These are phyloP conservation scores for Crithidia bombi DNA, from an alignment of 208 protist species.

Conservation along the genomic window DNA sequence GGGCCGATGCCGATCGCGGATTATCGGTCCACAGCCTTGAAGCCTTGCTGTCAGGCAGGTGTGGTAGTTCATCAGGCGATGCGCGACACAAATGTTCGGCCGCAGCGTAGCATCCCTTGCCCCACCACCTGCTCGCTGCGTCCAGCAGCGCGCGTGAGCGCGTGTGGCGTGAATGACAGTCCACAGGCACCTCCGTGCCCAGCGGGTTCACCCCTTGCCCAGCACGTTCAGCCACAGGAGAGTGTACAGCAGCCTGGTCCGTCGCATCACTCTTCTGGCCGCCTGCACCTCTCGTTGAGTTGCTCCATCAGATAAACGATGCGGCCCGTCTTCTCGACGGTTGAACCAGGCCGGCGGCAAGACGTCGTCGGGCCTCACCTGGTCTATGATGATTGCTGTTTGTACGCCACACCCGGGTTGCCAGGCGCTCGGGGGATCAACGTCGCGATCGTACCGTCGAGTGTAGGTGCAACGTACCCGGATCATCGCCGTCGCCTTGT, in stretches of 20 bases:
- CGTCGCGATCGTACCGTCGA: conserved; percentile 88
- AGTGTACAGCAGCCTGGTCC: conserved; percentile 83
- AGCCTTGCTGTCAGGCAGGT: conserved; percentile 92
- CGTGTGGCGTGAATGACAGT: conserved; percentile 56
- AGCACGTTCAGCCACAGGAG: conserved; percentile 79
- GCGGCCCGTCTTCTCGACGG: conserved; percentile 82
- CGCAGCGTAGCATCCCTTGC: conserved; percentile 88
- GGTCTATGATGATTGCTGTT: conserved; percentile 86
- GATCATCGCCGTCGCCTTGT: conserved; percentile 88
- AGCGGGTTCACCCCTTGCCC: conserved; percentile 86
- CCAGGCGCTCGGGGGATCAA: conserved; percentile 78
- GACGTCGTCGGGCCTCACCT: conserved; percentile 81
- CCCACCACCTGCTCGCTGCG: conserved; percentile 52
- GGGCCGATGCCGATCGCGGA: conserved; percentile 94
- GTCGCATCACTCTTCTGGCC: conserved; percentile 86
- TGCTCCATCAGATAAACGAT: conserved; percentile 91
- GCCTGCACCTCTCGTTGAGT: conserved; percentile 84
- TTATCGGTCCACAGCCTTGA: conserved; percentile 94
- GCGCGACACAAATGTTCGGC: conserved; percentile 94
- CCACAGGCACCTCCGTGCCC: conserved; percentile 79
- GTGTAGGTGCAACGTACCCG: conserved; percentile 87
- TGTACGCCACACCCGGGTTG: conserved; percentile 82
- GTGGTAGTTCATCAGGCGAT: conserved; percentile 93
- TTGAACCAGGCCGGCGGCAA: conserved; percentile 79
- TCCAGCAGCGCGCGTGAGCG: conserved; percentile 59